Evolutionary conservation across 495 filamentous ascomycete genomes (phyloP), one percentile per base, ranked within the genome.

Genomic region (Penicillium maclennaniae): DNA sequence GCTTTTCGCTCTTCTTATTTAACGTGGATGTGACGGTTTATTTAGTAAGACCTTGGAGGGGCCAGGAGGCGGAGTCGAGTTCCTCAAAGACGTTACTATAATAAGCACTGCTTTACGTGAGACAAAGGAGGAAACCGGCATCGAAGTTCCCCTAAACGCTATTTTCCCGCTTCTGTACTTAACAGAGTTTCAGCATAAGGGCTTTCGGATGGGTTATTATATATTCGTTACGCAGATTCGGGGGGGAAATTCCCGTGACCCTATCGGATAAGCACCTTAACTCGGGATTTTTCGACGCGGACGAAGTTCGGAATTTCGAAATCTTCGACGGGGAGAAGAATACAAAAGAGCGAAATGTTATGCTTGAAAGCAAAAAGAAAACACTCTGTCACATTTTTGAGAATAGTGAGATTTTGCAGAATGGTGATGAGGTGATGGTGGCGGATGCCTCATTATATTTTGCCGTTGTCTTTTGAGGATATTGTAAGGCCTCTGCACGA

Each of bases 11-110:
- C 31, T 47, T 5, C 45, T 47, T 8, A 37, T 47, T 15, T 17
- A 47, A 38, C 45, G 45, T 37, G 45, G 45, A 37, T 36, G 20
- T 23, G 45, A 47, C 19, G 45, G 45, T n/a, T 47, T 28, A 38
- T 47, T 26, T 26, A 28, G 45, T 36, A 28, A 28, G 28, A 47
- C 26, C 16, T 47, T 26, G 45, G 45, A 47, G 45, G 45, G 28
- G 19, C 45, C 45, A 4, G 45, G 45, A 14, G 45, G 45, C 21
- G 45, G 45, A 38, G 20, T 36, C 37, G 45, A 34, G 19, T 17
- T 17, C 37, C 5, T 5, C 8, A 8, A 28, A 28, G 26, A 28
- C 26, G 26, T 8, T 8, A 28, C 26, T 8, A 28, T 28, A 4
- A 28, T 5, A 8, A 4, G 8, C 26, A 28, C 26, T 28, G 26